Percentiles rank a stretch among this genome's conserved stretches.
These are phyloP conservation scores for Trametes villosa DNA, from an alignment of 768 basidiomycete genomes.

Conservation along the genomic window DNA sequence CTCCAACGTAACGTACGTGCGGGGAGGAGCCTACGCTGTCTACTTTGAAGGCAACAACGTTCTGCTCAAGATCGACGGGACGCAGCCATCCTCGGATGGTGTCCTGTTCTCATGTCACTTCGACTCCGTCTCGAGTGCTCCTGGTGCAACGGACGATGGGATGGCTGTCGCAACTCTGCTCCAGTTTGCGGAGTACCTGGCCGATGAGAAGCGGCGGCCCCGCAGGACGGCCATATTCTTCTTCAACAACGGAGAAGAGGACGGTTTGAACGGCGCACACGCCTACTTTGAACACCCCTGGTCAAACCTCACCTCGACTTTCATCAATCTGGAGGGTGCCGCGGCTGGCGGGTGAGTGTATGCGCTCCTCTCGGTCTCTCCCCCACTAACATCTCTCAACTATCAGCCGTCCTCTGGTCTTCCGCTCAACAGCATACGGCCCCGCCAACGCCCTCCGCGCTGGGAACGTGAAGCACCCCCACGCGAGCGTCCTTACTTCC, in stretches of 20 bases:
- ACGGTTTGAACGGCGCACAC: constrained; percentile 74
- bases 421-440: constrained; percentile 67
- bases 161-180: constrained; percentile 72
- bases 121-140: constrained; percentile 77
- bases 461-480: constrained; percentile 58
- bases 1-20: constrained; percentile 52
- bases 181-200: constrained; percentile 57
- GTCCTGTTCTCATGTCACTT: constrained; percentile 83
- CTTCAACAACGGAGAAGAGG: constrained; percentile 86
- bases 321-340: constrained; percentile 85
- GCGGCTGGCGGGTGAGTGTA: constrained; percentile 69
- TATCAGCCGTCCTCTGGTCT: constrained; percentile 71
- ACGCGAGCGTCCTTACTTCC: constrained; percentile 69
- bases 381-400: background rate
- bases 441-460: constrained; percentile 55
- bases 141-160: constrained; percentile 79
- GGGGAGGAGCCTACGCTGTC: constrained; percentile 22
- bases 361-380: background rate
- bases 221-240: constrained; percentile 76
- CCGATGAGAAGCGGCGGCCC: constrained; percentile 45
- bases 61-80: constrained; percentile 65
- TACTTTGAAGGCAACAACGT: constrained; percentile 76
- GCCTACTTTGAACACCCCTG: constrained; percentile 72
- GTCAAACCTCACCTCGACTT: constrained; percentile 64
- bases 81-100: constrained; percentile 40